Percentiles rank a stretch among this genome's conserved stretches.
Evolutionary conservation across 192 early-diverging fungal genomes (phyloP).

Genomic region (Backusella westeae): DNA sequence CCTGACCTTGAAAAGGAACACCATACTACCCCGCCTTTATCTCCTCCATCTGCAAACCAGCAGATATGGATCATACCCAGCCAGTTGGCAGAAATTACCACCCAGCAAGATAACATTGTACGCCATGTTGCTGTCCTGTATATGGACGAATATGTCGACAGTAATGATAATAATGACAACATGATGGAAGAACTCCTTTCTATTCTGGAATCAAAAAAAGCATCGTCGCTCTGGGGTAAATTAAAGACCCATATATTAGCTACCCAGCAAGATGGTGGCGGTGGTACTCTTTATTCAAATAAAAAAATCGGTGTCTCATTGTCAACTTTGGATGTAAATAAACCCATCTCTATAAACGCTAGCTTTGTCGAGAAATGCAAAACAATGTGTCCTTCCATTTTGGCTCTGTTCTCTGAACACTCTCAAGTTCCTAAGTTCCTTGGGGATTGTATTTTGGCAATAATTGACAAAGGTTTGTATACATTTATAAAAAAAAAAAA

Average conservation of each 20-base stretch:
- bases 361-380: neutral
- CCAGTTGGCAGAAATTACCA: neutral
- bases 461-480: slow-evolving; percentile 9
- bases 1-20: slow-evolving; percentile 1
- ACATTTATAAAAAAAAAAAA: neutral
- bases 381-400: neutral
- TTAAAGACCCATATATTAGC: slow-evolving; percentile 11
- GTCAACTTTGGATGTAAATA: neutral
- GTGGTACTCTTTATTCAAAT: neutral
- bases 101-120: neutral
- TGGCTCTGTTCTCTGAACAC: neutral
- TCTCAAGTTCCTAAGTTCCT: neutral
- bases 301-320: slow-evolving; percentile 13
- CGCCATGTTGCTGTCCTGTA: slow-evolving; percentile 4
- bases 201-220: slow-evolving; percentile 9
- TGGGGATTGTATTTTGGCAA: slow-evolving; percentile 6
- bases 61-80: neutral
- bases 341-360: neutral
- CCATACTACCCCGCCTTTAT: slow-evolving; percentile 7
- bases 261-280: neutral
- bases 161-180: neutral
- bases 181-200: neutral
- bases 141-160: neutral
- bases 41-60: slow-evolving; percentile 12
- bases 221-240: slow-evolving; percentile 18